Percentiles rank a stretch among this genome's conserved stretches.
These are phyloP conservation scores for Trypanosomatidae sp. DNA, from an alignment of 208 protist species.

Conservation along the genomic window DNA sequence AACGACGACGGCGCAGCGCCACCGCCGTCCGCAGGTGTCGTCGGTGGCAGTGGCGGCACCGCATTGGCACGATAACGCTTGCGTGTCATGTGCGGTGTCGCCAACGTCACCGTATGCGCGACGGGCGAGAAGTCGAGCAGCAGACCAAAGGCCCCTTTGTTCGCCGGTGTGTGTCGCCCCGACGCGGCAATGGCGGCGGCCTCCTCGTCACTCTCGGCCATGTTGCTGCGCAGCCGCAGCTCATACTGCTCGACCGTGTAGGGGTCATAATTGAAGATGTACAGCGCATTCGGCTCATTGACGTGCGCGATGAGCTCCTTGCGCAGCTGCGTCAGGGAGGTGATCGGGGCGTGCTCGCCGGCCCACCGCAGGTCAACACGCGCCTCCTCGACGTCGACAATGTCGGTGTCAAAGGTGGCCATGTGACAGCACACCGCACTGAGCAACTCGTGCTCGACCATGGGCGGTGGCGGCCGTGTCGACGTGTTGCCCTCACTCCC, in stretches of 20 bases:
- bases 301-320: slow-evolving; percentile 59
- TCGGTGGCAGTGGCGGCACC: slow-evolving; percentile 6
- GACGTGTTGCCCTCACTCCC: slow-evolving; percentile 51
- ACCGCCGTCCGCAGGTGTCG: neutral
- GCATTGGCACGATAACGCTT: slow-evolving; percentile 17
- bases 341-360: slow-evolving; percentile 69
- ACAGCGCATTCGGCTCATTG: slow-evolving; percentile 33
- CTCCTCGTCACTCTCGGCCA: slow-evolving; percentile 62
- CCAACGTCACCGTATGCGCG: slow-evolving; percentile 38
- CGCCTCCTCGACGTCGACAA: slow-evolving; percentile 20
- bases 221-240: slow-evolving; percentile 53
- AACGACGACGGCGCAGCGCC: neutral
- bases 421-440: slow-evolving; percentile 66
- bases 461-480: slow-evolving; percentile 11
- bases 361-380: slow-evolving; percentile 18
- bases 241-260: slow-evolving; percentile 78
- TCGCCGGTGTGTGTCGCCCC: slow-evolving; percentile 23
- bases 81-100: slow-evolving; percentile 40
- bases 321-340: slow-evolving; percentile 57
- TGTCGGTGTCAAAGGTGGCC: slow-evolving; percentile 65
- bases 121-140: slow-evolving; percentile 63
- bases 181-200: slow-evolving; percentile 15
- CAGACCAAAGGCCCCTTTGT: slow-evolving; percentile 55
- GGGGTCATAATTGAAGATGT: slow-evolving; percentile 84
- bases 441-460: slow-evolving; percentile 18